Conservation (phyloP, 345 rosid genomes). For the Cardamine resedifolia region DNA sequence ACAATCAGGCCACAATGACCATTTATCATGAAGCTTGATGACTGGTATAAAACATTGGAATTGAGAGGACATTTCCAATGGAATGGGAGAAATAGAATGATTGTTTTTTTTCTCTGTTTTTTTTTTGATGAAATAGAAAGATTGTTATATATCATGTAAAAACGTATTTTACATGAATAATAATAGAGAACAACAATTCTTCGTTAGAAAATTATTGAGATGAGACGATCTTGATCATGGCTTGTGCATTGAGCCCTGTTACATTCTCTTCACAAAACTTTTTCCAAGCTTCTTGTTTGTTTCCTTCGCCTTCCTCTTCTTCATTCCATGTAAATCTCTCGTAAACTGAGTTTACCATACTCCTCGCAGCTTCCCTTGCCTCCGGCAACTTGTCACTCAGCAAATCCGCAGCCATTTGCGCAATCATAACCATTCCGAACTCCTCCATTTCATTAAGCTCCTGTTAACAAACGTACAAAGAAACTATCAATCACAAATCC, state of each 20-base stretch:
- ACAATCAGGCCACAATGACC: neutral
- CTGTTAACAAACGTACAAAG: slow-evolving; percentile 21
- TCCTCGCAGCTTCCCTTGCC: slow-evolving; percentile 88
- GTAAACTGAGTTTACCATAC: slow-evolving; percentile 46
- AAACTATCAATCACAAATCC: neutral
- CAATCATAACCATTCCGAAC: slow-evolving; percentile 54
- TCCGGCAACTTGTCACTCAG: slow-evolving; percentile 82
- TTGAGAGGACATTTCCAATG: neutral
- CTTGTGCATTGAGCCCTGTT: slow-evolving; percentile 59
- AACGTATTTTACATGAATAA: slow-evolving; percentile 29
- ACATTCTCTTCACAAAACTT: slow-evolving; percentile 68
- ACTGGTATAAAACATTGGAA: neutral
- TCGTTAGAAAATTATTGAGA: slow-evolving; percentile 22
- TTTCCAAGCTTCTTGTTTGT: slow-evolving; percentile 69
- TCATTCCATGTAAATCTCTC: slow-evolving; percentile 45
- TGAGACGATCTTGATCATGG: slow-evolving; percentile 57
- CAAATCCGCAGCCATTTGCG: slow-evolving; percentile 59
- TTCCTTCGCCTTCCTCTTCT: slow-evolving; percentile 54
- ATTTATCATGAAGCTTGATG: neutral
- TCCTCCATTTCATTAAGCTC: slow-evolving; percentile 59
- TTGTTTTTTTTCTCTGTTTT: too few relatives aligned
- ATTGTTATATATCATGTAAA: slow-evolving; percentile 29
- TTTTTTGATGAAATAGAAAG: neutral
- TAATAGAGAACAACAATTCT: neutral
- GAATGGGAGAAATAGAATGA: neutral